These are phyloP conservation scores for Rhododendron vialii DNA, from an alignment of 148 eudicot species.

Conservation along the genomic window DNA sequence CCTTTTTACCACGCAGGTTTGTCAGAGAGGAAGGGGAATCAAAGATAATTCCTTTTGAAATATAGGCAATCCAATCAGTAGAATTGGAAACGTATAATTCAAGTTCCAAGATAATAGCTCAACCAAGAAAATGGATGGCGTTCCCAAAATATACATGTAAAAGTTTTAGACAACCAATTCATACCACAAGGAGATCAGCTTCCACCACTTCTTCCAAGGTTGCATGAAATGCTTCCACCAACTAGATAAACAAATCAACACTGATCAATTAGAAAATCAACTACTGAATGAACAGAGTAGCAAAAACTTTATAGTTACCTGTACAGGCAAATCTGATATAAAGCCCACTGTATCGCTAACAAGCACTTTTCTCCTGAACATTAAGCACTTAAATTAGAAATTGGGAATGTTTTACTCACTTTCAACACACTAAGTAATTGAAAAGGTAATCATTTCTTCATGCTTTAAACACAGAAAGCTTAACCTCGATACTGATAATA, in stretches of 20 bases:
- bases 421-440: background rate
- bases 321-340: conserved; percentile 93
- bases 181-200: conserved; percentile 96
- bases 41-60: background rate
- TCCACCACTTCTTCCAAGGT: conserved; percentile 97
- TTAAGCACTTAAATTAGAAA: conserved; percentile 11
- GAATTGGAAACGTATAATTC: background rate
- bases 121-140: background rate
- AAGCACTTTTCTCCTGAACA: conserved; percentile 75
- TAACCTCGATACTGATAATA: conserved; percentile 1
- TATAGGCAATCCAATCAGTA: background rate
- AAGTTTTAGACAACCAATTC: background rate
- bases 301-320: conserved; percentile 37
- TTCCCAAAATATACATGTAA: background rate
- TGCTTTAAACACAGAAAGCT: background rate
- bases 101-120: background rate
- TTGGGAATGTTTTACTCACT: background rate
- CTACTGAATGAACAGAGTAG: background rate
- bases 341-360: conserved; percentile 97
- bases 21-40: background rate
- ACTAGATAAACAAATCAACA: conserved; percentile 25
- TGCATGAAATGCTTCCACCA: conserved; percentile 96
- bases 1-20: background rate
- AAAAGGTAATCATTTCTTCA: background rate
- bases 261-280: background rate